A percentile compares a stretch with the other conserved stretches of the same genome.
Conservation (phyloP, 179 eudicot species). For the Corrigiola litoralis region DNA sequence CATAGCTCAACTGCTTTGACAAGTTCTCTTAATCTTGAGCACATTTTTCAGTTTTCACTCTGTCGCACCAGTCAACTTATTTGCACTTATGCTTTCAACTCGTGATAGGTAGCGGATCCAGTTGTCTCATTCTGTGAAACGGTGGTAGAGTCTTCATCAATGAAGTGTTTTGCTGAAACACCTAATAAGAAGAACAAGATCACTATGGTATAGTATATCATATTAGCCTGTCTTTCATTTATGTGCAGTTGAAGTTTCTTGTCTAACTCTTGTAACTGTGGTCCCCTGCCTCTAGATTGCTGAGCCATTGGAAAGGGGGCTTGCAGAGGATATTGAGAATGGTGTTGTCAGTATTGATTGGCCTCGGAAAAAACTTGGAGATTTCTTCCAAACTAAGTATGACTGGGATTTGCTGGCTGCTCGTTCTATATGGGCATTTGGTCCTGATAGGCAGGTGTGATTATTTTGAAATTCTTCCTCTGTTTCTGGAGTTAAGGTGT, state of each 20-base stretch:
- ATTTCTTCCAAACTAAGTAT: conserved; percentile 85
- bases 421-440: conserved; percentile 99
- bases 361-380: conserved; percentile 80
- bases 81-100: neutral
- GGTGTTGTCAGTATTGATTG: conserved; percentile 88
- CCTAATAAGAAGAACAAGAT: conserved; percentile 96
- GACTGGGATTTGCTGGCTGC: conserved; percentile 99
- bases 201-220: conserved; percentile 65
- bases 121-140: conserved; percentile 99
- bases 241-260: neutral
- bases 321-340: conserved; percentile 95
- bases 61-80: conserved; percentile 5
- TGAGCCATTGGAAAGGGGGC: conserved; percentile 95
- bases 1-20: neutral
- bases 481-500: neutral
- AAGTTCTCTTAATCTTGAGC: neutral
- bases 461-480: neutral
- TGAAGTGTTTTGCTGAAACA: conserved; percentile 99
- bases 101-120: conserved; percentile 88
- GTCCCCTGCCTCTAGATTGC: conserved; percentile 57
- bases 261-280: neutral
- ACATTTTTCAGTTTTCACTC: neutral
- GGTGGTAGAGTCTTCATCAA: conserved; percentile 92
- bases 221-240: conserved; percentile 11
- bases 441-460: conserved; percentile 94